Evolutionary conservation across 1,284 basidiomycete species (phyloP).

Genomic region (Meripilus lineatus): DNA sequence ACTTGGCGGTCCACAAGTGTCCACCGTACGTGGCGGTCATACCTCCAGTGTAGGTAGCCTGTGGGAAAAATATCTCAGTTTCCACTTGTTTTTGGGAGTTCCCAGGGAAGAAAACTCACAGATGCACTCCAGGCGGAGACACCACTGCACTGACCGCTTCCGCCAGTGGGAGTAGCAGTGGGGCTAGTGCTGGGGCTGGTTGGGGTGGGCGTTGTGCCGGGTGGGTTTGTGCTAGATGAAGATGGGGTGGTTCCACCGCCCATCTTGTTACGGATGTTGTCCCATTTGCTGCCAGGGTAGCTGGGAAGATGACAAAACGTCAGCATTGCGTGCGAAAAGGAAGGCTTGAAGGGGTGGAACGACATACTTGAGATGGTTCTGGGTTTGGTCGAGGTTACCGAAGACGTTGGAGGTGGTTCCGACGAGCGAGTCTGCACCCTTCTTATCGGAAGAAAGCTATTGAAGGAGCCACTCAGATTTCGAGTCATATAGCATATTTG

Average conservation of each 20-base stretch:
- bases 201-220: conserved; percentile 19
- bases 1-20: conserved; percentile 59
- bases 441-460: conserved; percentile 62
- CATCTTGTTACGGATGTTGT: conserved; percentile 65
- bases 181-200: conserved; percentile 22
- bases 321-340: not conserved
- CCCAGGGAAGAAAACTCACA: conserved; percentile 14
- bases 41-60: conserved; percentile 44
- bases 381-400: conserved; percentile 54
- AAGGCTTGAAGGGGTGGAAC: not conserved
- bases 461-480: conserved; percentile 18
- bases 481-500: not conserved
- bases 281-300: conserved; percentile 64
- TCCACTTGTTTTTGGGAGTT: not conserved
- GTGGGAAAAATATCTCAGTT: not conserved
- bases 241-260: conserved; percentile 21
- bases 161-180: conserved; percentile 16
- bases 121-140: conserved; percentile 47
- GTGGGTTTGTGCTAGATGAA: conserved; percentile 13
- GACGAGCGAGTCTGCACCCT: conserved; percentile 52
- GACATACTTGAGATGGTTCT: conserved; percentile 63
- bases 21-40: conserved; percentile 48
- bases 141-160: conserved; percentile 40
- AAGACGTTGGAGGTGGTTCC: conserved; percentile 41
- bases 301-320: conserved; percentile 24